These are phyloP conservation scores for Candida sanyaensis DNA, from an alignment of 1,139 yeast species.

Conservation along the genomic window DNA sequence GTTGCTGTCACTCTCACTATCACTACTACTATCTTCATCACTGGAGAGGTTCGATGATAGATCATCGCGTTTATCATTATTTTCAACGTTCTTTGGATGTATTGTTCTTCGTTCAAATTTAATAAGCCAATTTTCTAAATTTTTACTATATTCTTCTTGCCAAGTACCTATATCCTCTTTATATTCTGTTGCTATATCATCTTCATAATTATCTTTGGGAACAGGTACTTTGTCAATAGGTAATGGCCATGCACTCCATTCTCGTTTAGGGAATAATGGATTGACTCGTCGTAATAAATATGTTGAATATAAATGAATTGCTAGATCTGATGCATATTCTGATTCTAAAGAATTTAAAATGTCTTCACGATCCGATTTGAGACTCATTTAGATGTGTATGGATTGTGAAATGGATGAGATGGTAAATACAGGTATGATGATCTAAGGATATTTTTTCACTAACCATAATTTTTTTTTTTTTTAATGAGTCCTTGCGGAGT, in stretches of 20 bases:
- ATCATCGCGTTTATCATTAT: neutral
- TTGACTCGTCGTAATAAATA: slow-evolving; percentile 41
- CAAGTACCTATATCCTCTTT: slow-evolving; percentile 17
- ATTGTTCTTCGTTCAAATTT: neutral
- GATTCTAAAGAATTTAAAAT: slow-evolving; percentile 41
- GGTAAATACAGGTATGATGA: neutral
- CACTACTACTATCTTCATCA: neutral
- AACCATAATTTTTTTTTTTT: neutral
- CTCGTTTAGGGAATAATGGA: slow-evolving; percentile 34
- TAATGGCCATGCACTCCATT: slow-evolving; percentile 54
- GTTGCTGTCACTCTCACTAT: slow-evolving; percentile 1
- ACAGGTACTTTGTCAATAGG: slow-evolving; percentile 33
- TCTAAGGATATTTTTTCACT: neutral
- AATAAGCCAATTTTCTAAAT: neutral
- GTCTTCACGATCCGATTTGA: slow-evolving; percentile 24
- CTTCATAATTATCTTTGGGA: slow-evolving; percentile 30
- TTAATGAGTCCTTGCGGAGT: neutral
- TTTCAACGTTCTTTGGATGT: neutral
- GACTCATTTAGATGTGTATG: slow-evolving; percentile 11
- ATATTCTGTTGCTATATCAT: slow-evolving; percentile 20
- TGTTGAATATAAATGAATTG: slow-evolving; percentile 53
- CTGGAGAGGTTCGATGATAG: neutral
- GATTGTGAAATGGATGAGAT: neutral
- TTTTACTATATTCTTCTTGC: slow-evolving; percentile 1
- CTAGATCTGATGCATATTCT: slow-evolving; percentile 48